Percentiles rank a stretch among this genome's conserved stretches.
Evolutionary conservation across 2,329 filamentous ascomycete species (phyloP).

Genomic region (Gyromitra esculenta): DNA sequence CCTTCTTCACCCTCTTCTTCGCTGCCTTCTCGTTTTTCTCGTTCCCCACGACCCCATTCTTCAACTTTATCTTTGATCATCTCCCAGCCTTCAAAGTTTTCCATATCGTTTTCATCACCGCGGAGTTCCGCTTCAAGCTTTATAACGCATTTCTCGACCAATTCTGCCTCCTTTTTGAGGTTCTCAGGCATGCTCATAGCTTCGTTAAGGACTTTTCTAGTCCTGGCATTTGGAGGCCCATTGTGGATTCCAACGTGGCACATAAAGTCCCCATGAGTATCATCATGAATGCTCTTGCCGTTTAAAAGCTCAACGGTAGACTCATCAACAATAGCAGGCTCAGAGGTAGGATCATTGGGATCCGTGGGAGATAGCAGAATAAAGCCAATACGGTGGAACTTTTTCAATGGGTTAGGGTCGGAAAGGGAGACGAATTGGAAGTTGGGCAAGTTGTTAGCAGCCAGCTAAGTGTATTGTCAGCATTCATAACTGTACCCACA

Average conservation of each 20-base stretch:
- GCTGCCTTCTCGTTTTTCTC: constrained; percentile 70
- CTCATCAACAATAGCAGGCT: constrained; percentile 73
- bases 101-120: constrained; percentile 56
- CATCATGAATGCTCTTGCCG: constrained; percentile 95
- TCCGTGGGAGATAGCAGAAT: constrained; percentile 78
- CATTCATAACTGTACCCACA: constrained; percentile 7
- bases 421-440: constrained; percentile 87
- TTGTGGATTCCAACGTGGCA: constrained; percentile 97
- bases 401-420: constrained; percentile 95
- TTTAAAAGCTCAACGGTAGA: constrained; percentile 91
- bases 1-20: constrained; percentile 82
- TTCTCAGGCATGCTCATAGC: constrained; percentile 73
- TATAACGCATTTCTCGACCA: constrained; percentile 81
- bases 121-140: constrained; percentile 79
- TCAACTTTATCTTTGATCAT: constrained; percentile 59
- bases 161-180: constrained; percentile 85
- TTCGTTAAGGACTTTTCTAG: constrained; percentile 58
- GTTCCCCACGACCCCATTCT: constrained; percentile 54
- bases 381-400: constrained; percentile 98
- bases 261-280: constrained; percentile 92
- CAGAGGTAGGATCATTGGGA: constrained; percentile 68
- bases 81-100: constrained; percentile 62
- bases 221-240: constrained; percentile 76
- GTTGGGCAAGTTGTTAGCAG: constrained; percentile 55
- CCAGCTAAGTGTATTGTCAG: constrained; percentile 53